phyloP scores from a whole-genome alignment of 2,329 filamentous ascomycete genomes.

The Neoscytalidium dimidiatum region DNA sequence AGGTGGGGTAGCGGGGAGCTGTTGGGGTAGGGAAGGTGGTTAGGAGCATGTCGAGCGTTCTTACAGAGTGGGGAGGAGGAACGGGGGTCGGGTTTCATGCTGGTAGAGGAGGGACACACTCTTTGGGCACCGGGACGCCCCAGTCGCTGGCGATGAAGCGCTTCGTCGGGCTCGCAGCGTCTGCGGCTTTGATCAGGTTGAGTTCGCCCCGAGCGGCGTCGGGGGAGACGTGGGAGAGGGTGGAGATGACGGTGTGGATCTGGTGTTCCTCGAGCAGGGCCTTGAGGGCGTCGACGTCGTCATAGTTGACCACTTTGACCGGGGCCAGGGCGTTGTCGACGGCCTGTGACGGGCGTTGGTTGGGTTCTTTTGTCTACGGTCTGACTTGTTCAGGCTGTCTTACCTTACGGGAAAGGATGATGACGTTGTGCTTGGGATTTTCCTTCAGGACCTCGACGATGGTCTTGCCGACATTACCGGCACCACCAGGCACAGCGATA shows the following conservation, averaged over 20 bases:
- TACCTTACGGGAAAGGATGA: slow-evolving; percentile 47
- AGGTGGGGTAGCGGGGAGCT: neutral
- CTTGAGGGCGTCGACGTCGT: slow-evolving; percentile 30
- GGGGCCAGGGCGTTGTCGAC: neutral
- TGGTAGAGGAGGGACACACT: neutral
- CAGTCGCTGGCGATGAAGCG: slow-evolving; percentile 46
- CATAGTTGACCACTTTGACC: slow-evolving; percentile 33
- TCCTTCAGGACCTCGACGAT: slow-evolving; percentile 47
- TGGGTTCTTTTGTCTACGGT: neutral
- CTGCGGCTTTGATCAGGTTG: slow-evolving; percentile 49
- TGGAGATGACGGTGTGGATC: slow-evolving; percentile 49
- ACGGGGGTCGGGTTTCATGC: neutral
- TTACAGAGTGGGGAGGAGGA: too few species aligned
- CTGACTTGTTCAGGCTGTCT: neutral
- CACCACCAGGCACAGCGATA: slow-evolving; percentile 51
- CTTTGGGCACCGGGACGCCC: neutral
- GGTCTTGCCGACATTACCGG: slow-evolving; percentile 48
- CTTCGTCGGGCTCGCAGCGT: slow-evolving; percentile 38
- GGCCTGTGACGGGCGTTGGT: neutral
- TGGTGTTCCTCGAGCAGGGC: slow-evolving; percentile 39
- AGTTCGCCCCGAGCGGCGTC: slow-evolving; percentile 37
- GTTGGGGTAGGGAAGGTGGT: too few species aligned
- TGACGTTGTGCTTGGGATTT: slow-evolving; percentile 39
- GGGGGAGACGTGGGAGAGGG: slow-evolving; percentile 37
- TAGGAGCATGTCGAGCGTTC: too few species aligned